phyloP scores from a whole-genome alignment of 208 protist genomes.

The Crithidia bombi region DNA sequence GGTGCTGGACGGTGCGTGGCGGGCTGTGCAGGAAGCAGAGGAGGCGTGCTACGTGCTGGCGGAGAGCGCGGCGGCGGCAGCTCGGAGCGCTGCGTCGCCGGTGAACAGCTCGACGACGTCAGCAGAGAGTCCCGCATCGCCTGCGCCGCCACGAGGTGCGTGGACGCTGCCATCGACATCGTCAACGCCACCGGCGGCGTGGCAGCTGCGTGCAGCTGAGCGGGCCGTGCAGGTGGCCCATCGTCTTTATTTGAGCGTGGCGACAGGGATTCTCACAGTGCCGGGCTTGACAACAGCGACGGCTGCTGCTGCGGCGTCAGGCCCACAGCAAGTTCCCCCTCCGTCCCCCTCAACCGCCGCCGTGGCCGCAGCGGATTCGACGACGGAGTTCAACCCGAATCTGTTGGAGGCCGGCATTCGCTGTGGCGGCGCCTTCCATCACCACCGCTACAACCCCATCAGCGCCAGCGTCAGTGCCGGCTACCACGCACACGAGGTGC shows the following conservation, averaged over 20 bases:
- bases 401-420: neutral
- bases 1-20: slow-evolving; percentile 33
- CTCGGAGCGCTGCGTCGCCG: neutral
- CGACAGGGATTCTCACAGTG: neutral
- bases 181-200: neutral
- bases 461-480: slow-evolving; percentile 3
- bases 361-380: neutral
- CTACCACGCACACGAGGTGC: slow-evolving; percentile 21
- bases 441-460: slow-evolving; percentile 8
- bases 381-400: slow-evolving; percentile 7
- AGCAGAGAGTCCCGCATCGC: no score
- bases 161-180: no score
- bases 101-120: neutral
- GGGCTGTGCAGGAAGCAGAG: slow-evolving; percentile 8
- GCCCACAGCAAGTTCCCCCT: no score
- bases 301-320: slow-evolving; percentile 1
- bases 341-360: neutral
- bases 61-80: neutral
- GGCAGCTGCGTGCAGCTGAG: slow-evolving; percentile 21
- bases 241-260: slow-evolving; percentile 22
- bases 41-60: slow-evolving; percentile 21
- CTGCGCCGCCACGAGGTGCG: no score
- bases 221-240: slow-evolving; percentile 17
- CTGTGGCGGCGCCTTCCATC: neutral
- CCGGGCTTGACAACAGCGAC: neutral